Evolutionary conservation across 1,284 basidiomycete genomes (phyloP), one percentile per base, ranked within the genome.

Genomic region (Marasmius fiardii): DNA sequence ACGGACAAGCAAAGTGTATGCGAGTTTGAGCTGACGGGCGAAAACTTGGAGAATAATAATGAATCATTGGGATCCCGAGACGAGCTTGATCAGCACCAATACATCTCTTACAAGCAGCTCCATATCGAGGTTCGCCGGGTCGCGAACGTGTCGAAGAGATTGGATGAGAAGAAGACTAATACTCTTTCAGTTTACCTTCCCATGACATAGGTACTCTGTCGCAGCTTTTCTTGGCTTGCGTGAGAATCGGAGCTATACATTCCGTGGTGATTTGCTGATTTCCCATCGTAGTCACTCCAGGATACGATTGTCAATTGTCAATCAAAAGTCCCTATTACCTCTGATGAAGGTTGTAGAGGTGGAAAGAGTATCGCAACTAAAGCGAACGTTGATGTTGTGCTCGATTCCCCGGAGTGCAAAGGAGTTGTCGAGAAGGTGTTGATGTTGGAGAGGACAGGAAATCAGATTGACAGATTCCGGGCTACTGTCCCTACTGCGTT

Each of bases 231-330:
- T 88, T 99, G 53, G 96, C 96, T 20, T 98, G 95, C 72, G 95
- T 96, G 5, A 90, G 96, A 64, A 93, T 99, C 66, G 97, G 96
- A 53, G 96, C 97, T 24, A 80, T 99, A 54, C 97, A 99, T 78
- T 97, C 94, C n/a, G 96, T 98, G 67, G 89, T 99, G n/a, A 61
- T 99, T 99, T 67, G 96, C 96, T 51, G 96, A 96, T 14, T 99
- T 99, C 80, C 93, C 90, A 8, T 88, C 95, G n/a, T 96, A 98
- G 74, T 92, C 92, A 10, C 86, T 99, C 55, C 86, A 96, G 52
- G 97, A 98, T 74, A 89, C 96, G 58, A 85, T 95, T 41, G 82
- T 87, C 57, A 96, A 99, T 74, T 97, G 95, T 76, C 82, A 83
- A 65, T 93, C 88, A 35, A 85, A 87, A 54, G 93, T 99, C 11